phyloP scores from a whole-genome alignment of 345 rosid species.

The Populus simonii region DNA sequence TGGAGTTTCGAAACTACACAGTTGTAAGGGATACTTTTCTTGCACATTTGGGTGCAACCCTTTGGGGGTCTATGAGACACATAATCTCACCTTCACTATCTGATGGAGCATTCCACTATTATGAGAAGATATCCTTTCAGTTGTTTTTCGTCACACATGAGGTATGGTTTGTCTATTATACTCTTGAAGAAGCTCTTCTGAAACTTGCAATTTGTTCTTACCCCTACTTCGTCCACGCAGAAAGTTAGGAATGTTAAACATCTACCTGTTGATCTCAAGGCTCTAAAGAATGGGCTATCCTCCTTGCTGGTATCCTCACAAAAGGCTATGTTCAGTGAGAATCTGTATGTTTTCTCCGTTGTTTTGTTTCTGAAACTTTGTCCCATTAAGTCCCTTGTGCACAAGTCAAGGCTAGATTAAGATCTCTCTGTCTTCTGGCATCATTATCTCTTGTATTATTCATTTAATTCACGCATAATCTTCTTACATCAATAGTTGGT shows the following conservation, averaged over 20 bases:
- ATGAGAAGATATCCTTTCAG: slow-evolving; percentile 92
- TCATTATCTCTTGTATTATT: background rate
- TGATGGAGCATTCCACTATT: slow-evolving; percentile 95
- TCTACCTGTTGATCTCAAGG: slow-evolving; percentile 81
- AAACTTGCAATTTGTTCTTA: slow-evolving; percentile 19
- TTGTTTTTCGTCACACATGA: slow-evolving; percentile 87
- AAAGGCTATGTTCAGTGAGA: slow-evolving; percentile 63
- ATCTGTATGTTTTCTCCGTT: slow-evolving; percentile 51
- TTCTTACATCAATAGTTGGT: background rate
- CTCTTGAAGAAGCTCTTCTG: slow-evolving; percentile 13
- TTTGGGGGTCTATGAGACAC: slow-evolving; percentile 97
- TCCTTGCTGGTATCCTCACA: slow-evolving; percentile 85
- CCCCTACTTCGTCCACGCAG: slow-evolving; percentile 44
- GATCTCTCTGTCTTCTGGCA: background rate
- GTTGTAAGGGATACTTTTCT: slow-evolving; percentile 97
- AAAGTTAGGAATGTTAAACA: slow-evolving; percentile 59
- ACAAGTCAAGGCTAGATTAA: background rate
- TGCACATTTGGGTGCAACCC: slow-evolving; percentile 88
- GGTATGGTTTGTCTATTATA: slow-evolving; percentile 43
- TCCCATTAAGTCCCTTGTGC: background rate
- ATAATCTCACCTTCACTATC: slow-evolving; percentile 86
- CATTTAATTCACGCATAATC: background rate
- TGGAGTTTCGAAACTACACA: slow-evolving; percentile 90
- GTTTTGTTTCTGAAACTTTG: background rate
- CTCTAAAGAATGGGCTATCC: slow-evolving; percentile 78